phyloP scores from a whole-genome alignment of 192 early-diverging fungal species.

The Coemansia sp. region DNA sequence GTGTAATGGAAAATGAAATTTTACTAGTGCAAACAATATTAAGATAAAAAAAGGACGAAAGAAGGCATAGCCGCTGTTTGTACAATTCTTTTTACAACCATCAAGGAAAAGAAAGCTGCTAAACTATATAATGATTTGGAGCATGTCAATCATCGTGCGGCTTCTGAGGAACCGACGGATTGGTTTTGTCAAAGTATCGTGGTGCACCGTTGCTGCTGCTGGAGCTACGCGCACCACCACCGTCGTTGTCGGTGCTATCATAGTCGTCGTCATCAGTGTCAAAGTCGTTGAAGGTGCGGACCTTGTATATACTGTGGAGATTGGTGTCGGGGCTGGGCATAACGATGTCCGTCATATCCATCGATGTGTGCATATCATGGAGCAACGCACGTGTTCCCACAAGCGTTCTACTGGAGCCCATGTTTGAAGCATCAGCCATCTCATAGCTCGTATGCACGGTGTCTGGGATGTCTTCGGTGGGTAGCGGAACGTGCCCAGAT shows the following conservation, averaged over 20 bases:
- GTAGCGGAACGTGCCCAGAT: constrained; percentile 33
- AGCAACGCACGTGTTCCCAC: neutral
- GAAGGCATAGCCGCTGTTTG: neutral
- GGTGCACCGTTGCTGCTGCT: neutral
- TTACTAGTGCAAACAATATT: neutral
- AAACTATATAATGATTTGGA: no score
- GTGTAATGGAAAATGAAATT: neutral
- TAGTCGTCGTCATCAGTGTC: constrained; percentile 7
- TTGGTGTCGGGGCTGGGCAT: constrained; percentile 2
- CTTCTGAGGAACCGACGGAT: neutral
- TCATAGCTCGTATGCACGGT: neutral
- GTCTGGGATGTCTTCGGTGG: constrained; percentile 11
- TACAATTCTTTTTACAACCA: neutral
- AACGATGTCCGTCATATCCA: constrained; percentile 23
- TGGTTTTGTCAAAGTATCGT: neutral
- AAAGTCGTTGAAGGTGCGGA: neutral
- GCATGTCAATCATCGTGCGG: neutral
- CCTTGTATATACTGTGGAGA: neutral
- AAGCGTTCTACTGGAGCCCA: constrained; percentile 29
- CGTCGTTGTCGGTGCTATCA: constrained; percentile 7
- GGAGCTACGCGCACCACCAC: neutral
- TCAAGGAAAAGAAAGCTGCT: neutral
- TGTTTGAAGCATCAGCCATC: constrained; percentile 1
- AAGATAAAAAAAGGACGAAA: no score
- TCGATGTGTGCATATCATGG: constrained; percentile 16